Percentiles rank a stretch among this genome's conserved stretches.
phyloP scores from a whole-genome alignment of 2,329 filamentous ascomycete genomes.

The Colletotrichum sp. region DNA sequence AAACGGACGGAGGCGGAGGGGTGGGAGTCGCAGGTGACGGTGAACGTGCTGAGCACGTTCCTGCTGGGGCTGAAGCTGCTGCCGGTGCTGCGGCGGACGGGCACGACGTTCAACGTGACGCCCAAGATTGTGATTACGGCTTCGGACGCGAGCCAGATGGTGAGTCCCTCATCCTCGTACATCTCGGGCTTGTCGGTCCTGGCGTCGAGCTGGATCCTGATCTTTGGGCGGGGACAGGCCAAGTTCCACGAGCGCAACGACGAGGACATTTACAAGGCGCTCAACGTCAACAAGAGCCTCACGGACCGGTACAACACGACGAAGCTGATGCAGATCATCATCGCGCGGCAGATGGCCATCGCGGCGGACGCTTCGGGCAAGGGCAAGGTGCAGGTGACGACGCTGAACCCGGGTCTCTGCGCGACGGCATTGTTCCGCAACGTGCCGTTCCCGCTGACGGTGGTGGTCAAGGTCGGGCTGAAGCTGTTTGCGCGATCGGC shows the following conservation, averaged over 20 bases:
- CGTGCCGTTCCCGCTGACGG: slow-evolving; percentile 31
- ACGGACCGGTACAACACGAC: slow-evolving; percentile 39
- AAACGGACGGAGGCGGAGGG: slow-evolving; percentile 34
- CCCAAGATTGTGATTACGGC: slow-evolving; percentile 44
- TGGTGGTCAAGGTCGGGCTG: slow-evolving; percentile 20
- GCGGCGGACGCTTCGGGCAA: slow-evolving; percentile 32
- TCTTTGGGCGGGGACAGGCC: slow-evolving; percentile 24
- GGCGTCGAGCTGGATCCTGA: not conserved
- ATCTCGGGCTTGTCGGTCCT: not conserved
- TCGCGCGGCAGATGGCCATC: slow-evolving; percentile 38
- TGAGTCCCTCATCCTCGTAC: not conserved
- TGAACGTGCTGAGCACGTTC: slow-evolving; percentile 53
- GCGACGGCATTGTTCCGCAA: slow-evolving; percentile 42
- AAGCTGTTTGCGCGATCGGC: slow-evolving; percentile 37
- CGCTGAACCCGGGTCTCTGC: slow-evolving; percentile 46
- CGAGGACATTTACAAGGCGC: slow-evolving; percentile 35
- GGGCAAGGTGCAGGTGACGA: slow-evolving; percentile 41
- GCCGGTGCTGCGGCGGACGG: slow-evolving; percentile 43
- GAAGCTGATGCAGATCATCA: slow-evolving; percentile 38
- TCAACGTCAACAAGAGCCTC: slow-evolving; percentile 31
- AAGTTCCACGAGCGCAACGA: slow-evolving; percentile 36
- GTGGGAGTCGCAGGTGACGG: slow-evolving; percentile 45
- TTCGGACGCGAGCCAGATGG: slow-evolving; percentile 39
- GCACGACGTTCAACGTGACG: slow-evolving; percentile 32
- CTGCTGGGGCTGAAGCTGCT: slow-evolving; percentile 48